Base-by-base conservation (phyloP, 2,329 filamentous ascomycete genomes). In the Cercospora zeina region DNA sequence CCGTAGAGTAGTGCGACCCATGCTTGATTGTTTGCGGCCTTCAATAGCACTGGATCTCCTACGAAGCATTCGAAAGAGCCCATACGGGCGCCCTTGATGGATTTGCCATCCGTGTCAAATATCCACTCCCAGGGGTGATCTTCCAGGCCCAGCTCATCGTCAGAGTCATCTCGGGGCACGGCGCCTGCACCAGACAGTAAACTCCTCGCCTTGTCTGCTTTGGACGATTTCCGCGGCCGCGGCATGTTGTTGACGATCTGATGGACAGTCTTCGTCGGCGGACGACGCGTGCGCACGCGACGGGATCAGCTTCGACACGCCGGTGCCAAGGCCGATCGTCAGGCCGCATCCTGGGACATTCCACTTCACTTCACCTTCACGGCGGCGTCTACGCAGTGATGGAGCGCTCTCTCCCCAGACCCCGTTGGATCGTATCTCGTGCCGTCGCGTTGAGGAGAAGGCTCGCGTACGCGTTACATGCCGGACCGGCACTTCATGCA, bases 1-100 rank as follows among this genome's bases (percentile, higher is more conserved):
- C 90, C 87, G 70, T 88, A 89, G 57, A 97, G 89, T 65, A 99
- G 87, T 34, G 91, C 95, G 2, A 96, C 89, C 93, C 95, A 99
- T 10, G 92, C 89, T 71, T 96, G 91, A 67, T 91, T 91, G 42
- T 90, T 91, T 39, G 96, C 91, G 1, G 93, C 91, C 75, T 96
- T 96, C 59, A 99, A 82, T 42, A 97, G 81, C 36, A 97, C 88
- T 19, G 86, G 85, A 72, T 99, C 92, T 49, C 95, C 95, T 37
- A 96, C 75, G 58, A 79, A 83, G 77, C 92, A 96, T 72, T 89
- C 84, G 67, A 97, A 96, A 11, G 76, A 81, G 24, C 92, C 93
- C 83, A 92, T 92, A 27, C 85, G 86, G 19, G 93, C 95, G 3
- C 91, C 95, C 42, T 95, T 75, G 49, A 97, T 96, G 36, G 21